These are phyloP conservation scores for Chenopodium quinoa DNA, from an alignment of 148 eudicot genomes.

Conservation along the genomic window DNA sequence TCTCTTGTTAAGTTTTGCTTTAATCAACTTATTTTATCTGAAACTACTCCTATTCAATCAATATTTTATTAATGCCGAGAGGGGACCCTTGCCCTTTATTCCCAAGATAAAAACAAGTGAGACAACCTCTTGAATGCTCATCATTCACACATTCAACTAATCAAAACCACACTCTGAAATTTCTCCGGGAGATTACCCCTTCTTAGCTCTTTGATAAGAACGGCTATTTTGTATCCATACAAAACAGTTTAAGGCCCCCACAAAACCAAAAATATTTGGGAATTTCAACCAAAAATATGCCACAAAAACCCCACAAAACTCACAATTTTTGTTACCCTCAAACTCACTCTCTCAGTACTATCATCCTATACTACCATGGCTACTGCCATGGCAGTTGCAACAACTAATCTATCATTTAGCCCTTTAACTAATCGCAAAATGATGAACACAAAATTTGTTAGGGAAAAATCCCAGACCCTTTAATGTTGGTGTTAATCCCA, in stretches of 20 bases:
- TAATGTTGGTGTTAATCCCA: conserved; percentile 20
- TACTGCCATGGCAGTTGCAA: conserved; percentile 36
- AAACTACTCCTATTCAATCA: no score
- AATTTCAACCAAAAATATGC: neutral
- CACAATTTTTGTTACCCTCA: conserved; percentile 22
- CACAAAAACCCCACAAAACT: conserved; percentile 18
- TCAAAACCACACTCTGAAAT: no score
- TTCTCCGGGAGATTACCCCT: neutral
- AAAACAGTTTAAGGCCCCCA: conserved; percentile 18
- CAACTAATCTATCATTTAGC: conserved; percentile 23
- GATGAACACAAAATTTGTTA: conserved; percentile 12
- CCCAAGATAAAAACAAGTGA: neutral
- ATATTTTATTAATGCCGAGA: no score
- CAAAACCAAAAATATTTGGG: neutral
- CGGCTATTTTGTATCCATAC: conserved; percentile 44
- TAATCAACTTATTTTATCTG: no score
- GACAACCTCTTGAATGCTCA: neutral
- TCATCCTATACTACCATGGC: conserved; percentile 36
- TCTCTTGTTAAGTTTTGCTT: no score
- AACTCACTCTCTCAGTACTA: neutral
- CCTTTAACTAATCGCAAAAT: conserved; percentile 25
- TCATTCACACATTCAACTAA: conserved; percentile 12
- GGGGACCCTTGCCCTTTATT: no score
- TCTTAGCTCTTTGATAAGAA: conserved; percentile 14
- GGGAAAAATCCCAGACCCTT: neutral